Percentiles rank a stretch among this genome's conserved stretches.
Evolutionary conservation across 495 filamentous ascomycete species (phyloP).

Genomic region (Xylaria venustula): DNA sequence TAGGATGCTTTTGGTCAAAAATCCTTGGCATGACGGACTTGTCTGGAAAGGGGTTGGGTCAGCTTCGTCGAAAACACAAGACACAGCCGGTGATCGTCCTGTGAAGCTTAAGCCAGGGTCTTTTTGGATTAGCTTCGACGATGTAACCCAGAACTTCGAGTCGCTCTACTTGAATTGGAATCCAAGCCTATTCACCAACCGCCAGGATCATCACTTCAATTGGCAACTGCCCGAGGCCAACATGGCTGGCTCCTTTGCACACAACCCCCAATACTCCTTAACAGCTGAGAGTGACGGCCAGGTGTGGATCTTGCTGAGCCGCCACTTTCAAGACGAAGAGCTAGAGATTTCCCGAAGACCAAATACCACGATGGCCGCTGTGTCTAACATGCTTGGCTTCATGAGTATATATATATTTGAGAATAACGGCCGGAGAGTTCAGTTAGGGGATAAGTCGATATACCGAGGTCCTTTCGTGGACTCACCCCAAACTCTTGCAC

Average conservation of each 20-base stretch:
- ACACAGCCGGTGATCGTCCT: slow-evolving; percentile 21
- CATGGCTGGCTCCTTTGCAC: slow-evolving; percentile 62
- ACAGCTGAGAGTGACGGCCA: slow-evolving; percentile 53
- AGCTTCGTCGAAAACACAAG: slow-evolving; percentile 13
- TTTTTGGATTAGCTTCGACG: slow-evolving; percentile 89
- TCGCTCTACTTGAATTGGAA: slow-evolving; percentile 98
- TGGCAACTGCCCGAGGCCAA: slow-evolving; percentile 72
- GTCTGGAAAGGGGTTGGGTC: slow-evolving; percentile 54
- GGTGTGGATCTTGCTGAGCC: slow-evolving; percentile 81
- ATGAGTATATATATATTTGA: slow-evolving; percentile 83
- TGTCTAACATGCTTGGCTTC: slow-evolving; percentile 62
- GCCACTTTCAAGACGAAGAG: slow-evolving; percentile 67
- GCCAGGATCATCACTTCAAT: slow-evolving; percentile 84
- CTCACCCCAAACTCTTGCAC: slow-evolving; percentile 85
- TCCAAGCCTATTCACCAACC: slow-evolving; percentile 73
- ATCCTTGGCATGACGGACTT: slow-evolving; percentile 87
- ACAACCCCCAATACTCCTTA: slow-evolving; percentile 82
- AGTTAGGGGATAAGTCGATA: slow-evolving; percentile 64
- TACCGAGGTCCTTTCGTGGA: slow-evolving; percentile 82
- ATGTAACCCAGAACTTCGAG: slow-evolving; percentile 85
- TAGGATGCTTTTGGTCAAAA: slow-evolving; percentile 79
- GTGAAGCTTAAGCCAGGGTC: slow-evolving; percentile 56
- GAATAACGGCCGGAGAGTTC: slow-evolving; percentile 68
- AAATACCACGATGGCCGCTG: slow-evolving; percentile 32
- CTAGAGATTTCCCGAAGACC: slow-evolving; percentile 38